Conservation (phyloP, 2,329 filamentous ascomycete genomes). For the Pestalotiopsis sp. region DNA sequence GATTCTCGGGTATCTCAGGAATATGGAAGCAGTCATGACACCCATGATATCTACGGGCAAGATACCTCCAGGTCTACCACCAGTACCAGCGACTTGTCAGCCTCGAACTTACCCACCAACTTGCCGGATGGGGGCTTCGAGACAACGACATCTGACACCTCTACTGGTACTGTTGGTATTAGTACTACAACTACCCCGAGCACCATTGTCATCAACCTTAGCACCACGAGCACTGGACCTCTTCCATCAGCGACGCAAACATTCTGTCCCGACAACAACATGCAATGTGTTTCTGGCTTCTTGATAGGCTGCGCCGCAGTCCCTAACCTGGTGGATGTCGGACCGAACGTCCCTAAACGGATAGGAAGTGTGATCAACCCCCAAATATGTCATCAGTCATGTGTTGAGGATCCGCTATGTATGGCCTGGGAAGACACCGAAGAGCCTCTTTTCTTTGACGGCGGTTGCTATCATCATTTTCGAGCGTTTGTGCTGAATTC, state of each 20-base stretch:
- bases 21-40: background rate
- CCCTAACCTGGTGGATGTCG: background rate
- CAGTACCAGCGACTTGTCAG: background rate
- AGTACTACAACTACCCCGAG: background rate
- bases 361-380: background rate
- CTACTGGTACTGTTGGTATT: background rate
- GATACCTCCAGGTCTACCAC: background rate
- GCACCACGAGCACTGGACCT: background rate
- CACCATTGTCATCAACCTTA: background rate
- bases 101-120: background rate
- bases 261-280: background rate
- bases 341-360: background rate
- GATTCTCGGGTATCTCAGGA: background rate
- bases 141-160: background rate
- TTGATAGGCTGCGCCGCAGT: background rate
- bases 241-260: background rate
- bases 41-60: background rate
- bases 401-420: background rate
- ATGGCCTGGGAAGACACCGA: background rate
- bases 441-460: background rate
- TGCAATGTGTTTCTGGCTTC: background rate
- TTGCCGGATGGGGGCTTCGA: background rate
- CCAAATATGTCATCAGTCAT: background rate
- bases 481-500: background rate
- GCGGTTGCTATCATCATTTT: background rate